A percentile compares a stretch with the other conserved stretches of the same genome.
These are phyloP conservation scores for Mycena maculata DNA, from an alignment of 768 basidiomycete species.

Conservation along the genomic window DNA sequence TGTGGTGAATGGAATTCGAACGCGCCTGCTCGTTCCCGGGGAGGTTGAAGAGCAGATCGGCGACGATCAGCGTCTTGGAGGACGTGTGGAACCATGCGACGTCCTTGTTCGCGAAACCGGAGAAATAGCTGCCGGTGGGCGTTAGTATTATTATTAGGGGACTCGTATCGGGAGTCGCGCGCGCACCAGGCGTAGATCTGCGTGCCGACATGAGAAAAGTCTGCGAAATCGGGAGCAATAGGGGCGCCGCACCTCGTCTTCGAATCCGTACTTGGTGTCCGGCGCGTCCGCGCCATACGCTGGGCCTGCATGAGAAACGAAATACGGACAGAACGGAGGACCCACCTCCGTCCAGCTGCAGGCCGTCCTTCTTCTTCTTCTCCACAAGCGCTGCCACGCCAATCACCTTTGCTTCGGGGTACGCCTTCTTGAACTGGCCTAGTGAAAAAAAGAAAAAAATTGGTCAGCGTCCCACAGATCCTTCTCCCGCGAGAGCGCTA, in stretches of 20 bases:
- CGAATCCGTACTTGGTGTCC: conserved; percentile 79
- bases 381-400: conserved; percentile 68
- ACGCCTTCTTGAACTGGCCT: conserved; percentile 77
- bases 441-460: conserved; percentile 1
- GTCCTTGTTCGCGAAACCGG: conserved; percentile 80
- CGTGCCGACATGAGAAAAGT: conserved; percentile 3
- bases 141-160: neutral
- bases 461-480: neutral
- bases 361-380: conserved; percentile 62
- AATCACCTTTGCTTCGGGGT: conserved; percentile 76
- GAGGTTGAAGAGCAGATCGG: conserved; percentile 87
- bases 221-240: neutral
- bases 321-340: neutral
- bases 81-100: conserved; percentile 83
- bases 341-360: conserved; percentile 75
- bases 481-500: conserved; percentile 7
- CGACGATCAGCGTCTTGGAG: conserved; percentile 80
- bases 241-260: conserved; percentile 63
- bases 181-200: conserved; percentile 64
- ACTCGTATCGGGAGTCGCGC: neutral
- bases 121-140: conserved; percentile 65
- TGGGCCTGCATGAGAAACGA: conserved; percentile 31
- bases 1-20: neutral
- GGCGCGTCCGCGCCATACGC: conserved; percentile 75
- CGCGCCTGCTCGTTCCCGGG: conserved; percentile 80